Evolutionary conservation across 768 basidiomycete genomes (phyloP).

Genomic region (Kwoniella dendrophila): DNA sequence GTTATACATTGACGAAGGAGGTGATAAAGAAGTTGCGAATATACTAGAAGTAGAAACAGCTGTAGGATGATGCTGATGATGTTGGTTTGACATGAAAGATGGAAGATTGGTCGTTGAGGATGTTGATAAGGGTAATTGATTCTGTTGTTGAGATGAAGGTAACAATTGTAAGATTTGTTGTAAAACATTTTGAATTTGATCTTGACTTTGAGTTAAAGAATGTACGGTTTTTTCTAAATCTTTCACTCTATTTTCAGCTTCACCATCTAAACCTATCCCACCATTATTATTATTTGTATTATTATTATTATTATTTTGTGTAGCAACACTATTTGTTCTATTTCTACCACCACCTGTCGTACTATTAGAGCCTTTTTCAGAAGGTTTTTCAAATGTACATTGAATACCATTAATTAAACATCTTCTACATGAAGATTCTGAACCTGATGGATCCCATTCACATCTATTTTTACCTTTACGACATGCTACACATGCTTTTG

Average conservation of each 20-base stretch:
- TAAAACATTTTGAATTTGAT: slow-evolving; percentile 50
- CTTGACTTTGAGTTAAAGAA: slow-evolving; percentile 47
- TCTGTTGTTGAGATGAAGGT: slow-evolving; percentile 19
- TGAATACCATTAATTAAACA: slow-evolving; percentile 42
- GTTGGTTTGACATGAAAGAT: slow-evolving; percentile 15
- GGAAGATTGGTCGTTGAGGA: slow-evolving; percentile 11
- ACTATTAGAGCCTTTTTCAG: slow-evolving; percentile 18
- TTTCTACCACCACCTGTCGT: slow-evolving; percentile 20
- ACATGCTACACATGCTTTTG: slow-evolving; percentile 47
- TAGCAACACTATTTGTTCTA: neutral
- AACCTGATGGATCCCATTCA: slow-evolving; percentile 42
- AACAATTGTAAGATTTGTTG: slow-evolving; percentile 50
- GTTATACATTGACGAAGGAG: slow-evolving; percentile 30
- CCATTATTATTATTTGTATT: slow-evolving; percentile 1
- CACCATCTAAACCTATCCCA: neutral
- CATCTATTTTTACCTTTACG: slow-evolving; percentile 54
- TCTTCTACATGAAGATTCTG: slow-evolving; percentile 35
- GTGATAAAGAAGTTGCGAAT: slow-evolving; percentile 34
- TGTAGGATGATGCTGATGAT: slow-evolving; percentile 16
- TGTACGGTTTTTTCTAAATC: slow-evolving; percentile 46
- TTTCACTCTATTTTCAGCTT: slow-evolving; percentile 32
- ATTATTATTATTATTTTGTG: neutral
- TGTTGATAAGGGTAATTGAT: neutral
- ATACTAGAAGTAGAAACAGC: slow-evolving; percentile 35
- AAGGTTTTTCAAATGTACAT: slow-evolving; percentile 51